Evolutionary conservation across 164 flowering plant genomes (phyloP).

Genomic region (Cinnamomum micranthum): DNA sequence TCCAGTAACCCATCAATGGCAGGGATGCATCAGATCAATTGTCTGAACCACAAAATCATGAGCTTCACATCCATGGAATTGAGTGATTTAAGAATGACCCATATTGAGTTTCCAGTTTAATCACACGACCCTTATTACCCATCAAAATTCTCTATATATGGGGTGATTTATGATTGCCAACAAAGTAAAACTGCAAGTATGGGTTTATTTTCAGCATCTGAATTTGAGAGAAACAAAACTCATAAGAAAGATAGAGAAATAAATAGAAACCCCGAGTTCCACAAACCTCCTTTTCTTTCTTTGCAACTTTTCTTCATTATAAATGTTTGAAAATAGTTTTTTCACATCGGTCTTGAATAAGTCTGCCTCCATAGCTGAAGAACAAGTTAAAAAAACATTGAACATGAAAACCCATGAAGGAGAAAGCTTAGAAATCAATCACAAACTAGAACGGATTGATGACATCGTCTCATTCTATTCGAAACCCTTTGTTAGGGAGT

Average conservation of each 20-base stretch:
- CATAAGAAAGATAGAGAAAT: background rate
- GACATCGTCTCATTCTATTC: too few species aligned
- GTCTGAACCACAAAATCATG: background rate
- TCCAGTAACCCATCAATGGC: background rate
- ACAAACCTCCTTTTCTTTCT: conserved; percentile 15
- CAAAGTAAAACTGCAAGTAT: too few species aligned
- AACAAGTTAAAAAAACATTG: background rate
- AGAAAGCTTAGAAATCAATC: too few species aligned
- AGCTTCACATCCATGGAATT: background rate
- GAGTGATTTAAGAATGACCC: too few species aligned
- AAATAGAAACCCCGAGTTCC: background rate
- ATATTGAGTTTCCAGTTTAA: too few species aligned
- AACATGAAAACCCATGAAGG: background rate
- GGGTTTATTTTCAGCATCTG: too few species aligned
- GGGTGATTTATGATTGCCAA: too few species aligned
- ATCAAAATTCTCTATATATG: too few species aligned
- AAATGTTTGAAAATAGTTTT: conserved; percentile 6
- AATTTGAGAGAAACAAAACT: too few species aligned
- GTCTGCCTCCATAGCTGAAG: conserved; percentile 11
- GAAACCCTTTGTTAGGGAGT: too few species aligned
- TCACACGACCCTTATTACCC: too few species aligned
- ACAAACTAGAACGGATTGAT: too few species aligned
- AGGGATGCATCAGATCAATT: background rate
- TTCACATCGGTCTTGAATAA: conserved; percentile 3
- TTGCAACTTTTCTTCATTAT: conserved; percentile 17